Evolutionary conservation across 23 red algal species (phyloP), one percentile per base, ranked within the genome.

Genomic region (Chondrus crispus): DNA sequence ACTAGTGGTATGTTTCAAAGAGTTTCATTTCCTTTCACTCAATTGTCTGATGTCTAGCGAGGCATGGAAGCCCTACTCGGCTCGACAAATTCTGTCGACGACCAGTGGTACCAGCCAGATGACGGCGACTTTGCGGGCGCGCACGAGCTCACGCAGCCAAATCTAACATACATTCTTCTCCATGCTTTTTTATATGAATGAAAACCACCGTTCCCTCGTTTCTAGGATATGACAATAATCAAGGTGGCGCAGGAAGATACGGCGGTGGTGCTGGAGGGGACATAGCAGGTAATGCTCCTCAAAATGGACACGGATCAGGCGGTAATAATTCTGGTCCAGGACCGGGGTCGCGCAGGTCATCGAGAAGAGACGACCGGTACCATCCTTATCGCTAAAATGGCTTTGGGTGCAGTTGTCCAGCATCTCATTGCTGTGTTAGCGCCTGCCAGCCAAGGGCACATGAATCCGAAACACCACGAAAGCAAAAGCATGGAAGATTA

Each of bases 321-420:
- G 62, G 55, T 14, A 86, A 69, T 39, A 70, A 30, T 19, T 35
- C 48, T 10, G 82, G 82, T 5, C 50, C 45, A 46, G 73, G 85
- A 13, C 73, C 69, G 60, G 49, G 85, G 64, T 22, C 50, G 69
- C 66, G 85, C n/a, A 47, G 69, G 16, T 89, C 85, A 33, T 74
- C 85, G 51, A 42, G 85, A 51, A 62, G 85, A 76, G 85, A 89
- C 40, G 85, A 89, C 40, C 85, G 85, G 51, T 89, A 89, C 71
- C 85, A 89, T 70, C 85, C 85, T 47, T 89, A 89, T 58, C 85
- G 85, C 55, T 89, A 89, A 78, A 33, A 8, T n/a, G n/a, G n/a
- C n/a, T n/a, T n/a, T n/a, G n/a, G n/a, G n/a, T n/a, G n/a, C n/a
- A n/a, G n/a, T n/a, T n/a, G n/a, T n/a, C n/a, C n/a, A n/a, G n/a